Evolutionary conservation across 2,329 filamentous ascomycete genomes (phyloP).

Genomic region (Bipolaris zeicola): DNA sequence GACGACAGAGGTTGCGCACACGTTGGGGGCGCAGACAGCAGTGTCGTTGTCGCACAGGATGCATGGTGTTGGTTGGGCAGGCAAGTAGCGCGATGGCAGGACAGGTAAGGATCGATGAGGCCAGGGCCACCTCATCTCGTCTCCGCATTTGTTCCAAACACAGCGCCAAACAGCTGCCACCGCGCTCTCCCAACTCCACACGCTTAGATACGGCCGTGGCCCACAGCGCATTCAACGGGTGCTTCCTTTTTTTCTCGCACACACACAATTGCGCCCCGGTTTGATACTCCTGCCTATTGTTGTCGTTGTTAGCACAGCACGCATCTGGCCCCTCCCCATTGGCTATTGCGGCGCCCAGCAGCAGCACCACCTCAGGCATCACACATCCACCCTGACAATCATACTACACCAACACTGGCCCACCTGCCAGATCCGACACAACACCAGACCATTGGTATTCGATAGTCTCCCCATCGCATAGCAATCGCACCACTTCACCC

Average conservation of each 20-base stretch:
- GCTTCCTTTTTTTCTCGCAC: conserved; percentile 4
- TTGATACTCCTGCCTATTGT: not conserved
- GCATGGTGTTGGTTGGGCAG: conserved; percentile 1
- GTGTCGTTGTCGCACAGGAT: conserved; percentile 2
- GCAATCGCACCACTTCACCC: not conserved
- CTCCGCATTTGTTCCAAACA: conserved; percentile 16
- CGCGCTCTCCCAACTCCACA: not conserved
- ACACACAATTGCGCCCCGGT: not conserved
- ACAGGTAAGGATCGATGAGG: conserved; percentile 1
- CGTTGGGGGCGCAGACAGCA: too few species aligned
- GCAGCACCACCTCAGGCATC: conserved; percentile 1
- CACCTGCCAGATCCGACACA: not conserved
- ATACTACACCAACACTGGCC: not conserved
- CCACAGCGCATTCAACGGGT: not conserved
- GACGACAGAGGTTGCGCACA: too few species aligned
- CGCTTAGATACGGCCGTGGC: conserved; percentile 3
- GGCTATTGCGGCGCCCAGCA: conserved; percentile 2
- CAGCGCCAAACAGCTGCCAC: conserved; percentile 8
- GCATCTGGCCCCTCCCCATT: not conserved
- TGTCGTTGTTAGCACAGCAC: not conserved
- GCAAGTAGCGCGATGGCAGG: conserved; percentile 8
- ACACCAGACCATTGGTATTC: not conserved
- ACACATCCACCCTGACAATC: not conserved
- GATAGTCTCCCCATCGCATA: not conserved
- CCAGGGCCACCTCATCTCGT: conserved; percentile 12